Conservation (phyloP, 768 basidiomycete genomes). For the Galerina marginata region DNA sequence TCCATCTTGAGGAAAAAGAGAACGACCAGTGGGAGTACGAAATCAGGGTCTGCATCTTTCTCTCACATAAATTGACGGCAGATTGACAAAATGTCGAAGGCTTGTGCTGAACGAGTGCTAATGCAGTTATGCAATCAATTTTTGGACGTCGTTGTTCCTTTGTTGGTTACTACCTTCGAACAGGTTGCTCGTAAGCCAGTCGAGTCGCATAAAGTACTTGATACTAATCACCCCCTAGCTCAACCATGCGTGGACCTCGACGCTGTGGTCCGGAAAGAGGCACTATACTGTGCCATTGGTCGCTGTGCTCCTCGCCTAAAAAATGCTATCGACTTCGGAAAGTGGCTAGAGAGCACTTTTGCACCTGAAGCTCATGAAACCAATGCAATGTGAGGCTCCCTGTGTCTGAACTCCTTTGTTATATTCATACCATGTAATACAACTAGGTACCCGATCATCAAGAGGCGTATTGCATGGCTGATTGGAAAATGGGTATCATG, state of each 20-base stretch:
- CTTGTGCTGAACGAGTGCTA: slow-evolving; percentile 92
- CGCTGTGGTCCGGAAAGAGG: slow-evolving; percentile 79
- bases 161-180: slow-evolving; percentile 65
- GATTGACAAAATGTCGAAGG: slow-evolving; percentile 47
- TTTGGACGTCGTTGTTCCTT: slow-evolving; percentile 66
- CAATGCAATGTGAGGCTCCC: slow-evolving; percentile 56
- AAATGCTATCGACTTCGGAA: slow-evolving; percentile 67
- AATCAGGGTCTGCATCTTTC: slow-evolving; percentile 67
- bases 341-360: slow-evolving; percentile 71
- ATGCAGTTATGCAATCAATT: slow-evolving; percentile 80
- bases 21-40: slow-evolving; percentile 94
- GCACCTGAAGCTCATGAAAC: slow-evolving; percentile 61
- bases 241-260: slow-evolving; percentile 59
- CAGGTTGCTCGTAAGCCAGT: slow-evolving; percentile 59
- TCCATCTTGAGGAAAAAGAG: slow-evolving; percentile 87
- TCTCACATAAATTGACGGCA: background rate
- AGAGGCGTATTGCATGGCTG: slow-evolving; percentile 94
- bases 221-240: slow-evolving; percentile 30
- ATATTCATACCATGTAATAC: slow-evolving; percentile 9
- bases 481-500: slow-evolving; percentile 89
- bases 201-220: background rate
- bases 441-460: slow-evolving; percentile 84
- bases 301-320: slow-evolving; percentile 72
- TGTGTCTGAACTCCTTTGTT: background rate
- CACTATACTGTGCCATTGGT: slow-evolving; percentile 89